Base-by-base conservation (phyloP, 495 filamentous ascomycete genomes). In the Lepraria neglecta region DNA sequence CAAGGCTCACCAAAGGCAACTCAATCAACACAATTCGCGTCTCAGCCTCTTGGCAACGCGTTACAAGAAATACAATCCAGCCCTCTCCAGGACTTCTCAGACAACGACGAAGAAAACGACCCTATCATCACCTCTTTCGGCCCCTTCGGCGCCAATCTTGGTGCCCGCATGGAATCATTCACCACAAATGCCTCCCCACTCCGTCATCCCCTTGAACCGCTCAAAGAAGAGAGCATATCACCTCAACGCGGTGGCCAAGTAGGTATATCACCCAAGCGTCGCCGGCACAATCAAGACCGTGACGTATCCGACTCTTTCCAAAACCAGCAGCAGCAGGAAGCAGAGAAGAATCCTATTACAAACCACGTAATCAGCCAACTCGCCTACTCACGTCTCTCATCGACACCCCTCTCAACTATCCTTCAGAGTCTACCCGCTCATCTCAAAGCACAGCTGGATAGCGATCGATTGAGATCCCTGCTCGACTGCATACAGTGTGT, bases 351-450 rank as follows among this genome's bases (percentile, higher is more conserved):
- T 1, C 28, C 71, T 74, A 68, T 59, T 72, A 66, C 74, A 47
- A 91, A 97, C 69, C 95, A 97, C 68, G 85, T 92, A 55, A 80
- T 89, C 68, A 98, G 97, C 71, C 94, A 98, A 72, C 79, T 98
- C 21, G 92, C 95, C n/a, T 98, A 88, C 71, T 96, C 94, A 14
- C 89, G 95, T 21, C 78, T 97, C 2, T 90, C 91, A n/a, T 94
- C 92, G 12, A 92, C 89, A 2, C 92, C 94, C 1, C 83, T 97
- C 43, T 91, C 91, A 1, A 87, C 88, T 12, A 89, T 98, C 60
- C 74, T 95, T 73, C 85, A 82, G 70, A 88, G 94, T 68, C 83
- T 97, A 5, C 92, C 94, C 11, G 75, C 84, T 6, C 82, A 87
- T 28, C 73, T 86, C 73, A 66, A 65, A 44, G 79, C 45, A 28